phyloP scores from a whole-genome alignment of 2,329 filamentous ascomycete genomes.

The Fusarium chaquense region DNA sequence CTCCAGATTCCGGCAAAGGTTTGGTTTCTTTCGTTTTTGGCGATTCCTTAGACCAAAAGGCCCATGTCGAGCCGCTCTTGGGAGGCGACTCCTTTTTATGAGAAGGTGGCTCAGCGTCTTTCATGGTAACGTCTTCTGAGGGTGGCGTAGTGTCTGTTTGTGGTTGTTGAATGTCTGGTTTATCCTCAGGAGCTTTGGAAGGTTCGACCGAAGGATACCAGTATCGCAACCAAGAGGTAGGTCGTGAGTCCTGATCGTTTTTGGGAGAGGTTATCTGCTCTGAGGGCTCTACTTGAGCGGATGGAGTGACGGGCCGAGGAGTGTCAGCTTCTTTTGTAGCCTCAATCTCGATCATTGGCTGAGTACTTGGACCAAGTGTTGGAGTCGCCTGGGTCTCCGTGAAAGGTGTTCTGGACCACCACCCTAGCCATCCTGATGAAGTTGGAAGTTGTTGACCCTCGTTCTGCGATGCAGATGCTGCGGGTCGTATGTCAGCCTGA shows the following conservation, averaged over 20 bases:
- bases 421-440: slow-evolving; percentile 67
- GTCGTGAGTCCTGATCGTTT: slow-evolving; percentile 26
- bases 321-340: slow-evolving; percentile 30
- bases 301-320: slow-evolving; percentile 42
- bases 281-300: slow-evolving; percentile 32
- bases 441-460: slow-evolving; percentile 40
- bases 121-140: slow-evolving; percentile 57
- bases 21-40: slow-evolving; percentile 52
- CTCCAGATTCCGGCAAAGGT: slow-evolving; percentile 57
- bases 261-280: slow-evolving; percentile 31
- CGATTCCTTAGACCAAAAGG: slow-evolving; percentile 79
- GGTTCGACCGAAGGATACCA: slow-evolving; percentile 51
- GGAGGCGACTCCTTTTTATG: slow-evolving; percentile 54
- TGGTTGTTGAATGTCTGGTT: slow-evolving; percentile 21
- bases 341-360: slow-evolving; percentile 23
- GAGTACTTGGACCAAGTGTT: slow-evolving; percentile 23
- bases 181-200: slow-evolving; percentile 24
- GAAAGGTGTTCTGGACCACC: slow-evolving; percentile 57
- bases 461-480: slow-evolving; percentile 6
- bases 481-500: slow-evolving; percentile 2
- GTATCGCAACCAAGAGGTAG: slow-evolving; percentile 57
- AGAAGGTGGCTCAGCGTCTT: slow-evolving; percentile 55
- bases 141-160: slow-evolving; percentile 28
- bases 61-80: slow-evolving; percentile 76
- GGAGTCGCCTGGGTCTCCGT: slow-evolving; percentile 40